Base-by-base conservation (phyloP, 2,329 filamentous ascomycete species). In the Cladosporium cucumerinum region DNA sequence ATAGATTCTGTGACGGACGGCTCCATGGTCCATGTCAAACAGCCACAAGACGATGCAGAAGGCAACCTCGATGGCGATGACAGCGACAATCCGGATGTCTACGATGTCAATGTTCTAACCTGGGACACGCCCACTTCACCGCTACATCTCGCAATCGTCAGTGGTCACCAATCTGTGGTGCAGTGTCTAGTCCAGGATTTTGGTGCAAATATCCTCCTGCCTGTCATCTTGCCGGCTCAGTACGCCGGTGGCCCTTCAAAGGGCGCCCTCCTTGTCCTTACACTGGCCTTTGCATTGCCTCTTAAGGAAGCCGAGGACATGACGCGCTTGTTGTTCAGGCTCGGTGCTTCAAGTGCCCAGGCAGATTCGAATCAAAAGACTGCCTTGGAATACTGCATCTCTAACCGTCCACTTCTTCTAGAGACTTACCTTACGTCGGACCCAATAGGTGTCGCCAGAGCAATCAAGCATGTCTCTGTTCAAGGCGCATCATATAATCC, bases 41-140 rank as follows among this genome's bases (percentile, higher is more conserved):
- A 64, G 1, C 59, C 55, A 14, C 23, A 51, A 28, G 48, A 30
- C 25, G 26, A 32, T 30, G 34, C 46, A 16, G 57, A 65, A 7
- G 48, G 34, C 23, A 77, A 78, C 23, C 75, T 79, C 14, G 68
- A 72, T 7, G 80, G 85, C 25, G 82, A 86, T 1, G 83, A 85
- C 21, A 82, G 87, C 1, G 84, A 89, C 11, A 89, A 90, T 23
- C 91, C 91, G 0, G 91, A 96, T 75, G 85, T 93, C 61, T 94
- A 90, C 74, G 87, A 95, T 69, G 83, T 93, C 66, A 88, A 96
- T 69, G 85, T 89, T 1, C 74, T 90, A n/a, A 86, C 91, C 1
- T 96, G 92, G 92, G 92, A 96, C 70, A 85, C 83, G 5, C 86
- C 88, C 5, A 86, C 87, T 65, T 90, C 89, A 14, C 87, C 92